Evolutionary conservation across 345 rosid genomes (phyloP).

Genomic region (Syzygium grande): DNA sequence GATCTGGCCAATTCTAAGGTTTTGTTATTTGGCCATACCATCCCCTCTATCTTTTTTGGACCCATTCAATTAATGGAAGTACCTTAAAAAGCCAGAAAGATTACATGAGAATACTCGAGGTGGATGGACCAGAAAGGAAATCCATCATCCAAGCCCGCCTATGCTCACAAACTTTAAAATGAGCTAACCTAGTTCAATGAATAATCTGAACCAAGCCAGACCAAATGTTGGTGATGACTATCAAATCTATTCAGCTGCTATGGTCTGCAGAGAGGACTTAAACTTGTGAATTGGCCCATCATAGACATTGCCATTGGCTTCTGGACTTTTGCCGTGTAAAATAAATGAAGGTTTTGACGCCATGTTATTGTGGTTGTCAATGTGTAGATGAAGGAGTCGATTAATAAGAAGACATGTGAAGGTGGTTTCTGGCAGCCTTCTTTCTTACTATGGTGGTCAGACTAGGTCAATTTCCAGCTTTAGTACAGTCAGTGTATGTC

Average conservation of each 20-base stretch:
- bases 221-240: background rate
- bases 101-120: background rate
- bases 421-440: background rate
- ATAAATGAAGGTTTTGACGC: background rate
- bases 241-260: background rate
- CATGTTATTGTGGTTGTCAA: background rate
- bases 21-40: background rate
- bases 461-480: background rate
- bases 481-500: background rate
- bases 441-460: background rate
- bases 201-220: background rate
- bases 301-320: background rate
- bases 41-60: background rate
- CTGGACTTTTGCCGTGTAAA: background rate
- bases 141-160: background rate
- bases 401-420: background rate
- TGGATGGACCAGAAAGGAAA: background rate
- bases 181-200: background rate
- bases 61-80: background rate
- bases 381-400: background rate
- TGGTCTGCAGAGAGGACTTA: background rate
- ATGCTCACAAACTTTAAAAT: background rate
- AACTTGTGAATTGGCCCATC: background rate
- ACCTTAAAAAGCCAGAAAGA: background rate
- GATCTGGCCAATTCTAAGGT: background rate